These are phyloP conservation scores for Saccharomycopsis fibuligera DNA, from an alignment of 805 yeast species.

Conservation along the genomic window DNA sequence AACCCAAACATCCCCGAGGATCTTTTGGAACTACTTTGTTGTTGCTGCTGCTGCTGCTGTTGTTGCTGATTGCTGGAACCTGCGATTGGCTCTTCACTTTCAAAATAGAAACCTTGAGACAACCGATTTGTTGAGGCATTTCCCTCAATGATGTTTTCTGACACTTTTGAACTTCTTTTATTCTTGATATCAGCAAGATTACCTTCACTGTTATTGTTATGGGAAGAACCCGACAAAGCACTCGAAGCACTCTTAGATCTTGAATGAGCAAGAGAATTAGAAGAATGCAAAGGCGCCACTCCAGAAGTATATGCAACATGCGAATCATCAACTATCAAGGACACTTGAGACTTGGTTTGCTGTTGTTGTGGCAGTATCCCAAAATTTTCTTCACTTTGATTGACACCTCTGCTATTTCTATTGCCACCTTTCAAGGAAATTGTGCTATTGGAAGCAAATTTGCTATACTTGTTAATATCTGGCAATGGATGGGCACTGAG, in stretches of 20 bases:
- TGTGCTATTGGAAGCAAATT: conserved; percentile 5
- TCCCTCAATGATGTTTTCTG: conserved; percentile 8
- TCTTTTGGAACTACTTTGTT: no score
- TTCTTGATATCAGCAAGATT: neutral
- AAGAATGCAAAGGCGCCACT: neutral
- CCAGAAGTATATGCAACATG: conserved; percentile 16
- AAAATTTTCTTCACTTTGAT: conserved; percentile 1
- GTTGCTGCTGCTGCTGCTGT: no score
- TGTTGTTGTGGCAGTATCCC: conserved; percentile 1
- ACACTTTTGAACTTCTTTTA: conserved; percentile 8
- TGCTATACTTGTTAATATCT: conserved; percentile 8
- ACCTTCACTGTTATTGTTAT: no score
- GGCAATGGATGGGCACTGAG: conserved; percentile 14
- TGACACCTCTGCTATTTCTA: conserved; percentile 3
- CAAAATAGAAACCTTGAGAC: conserved; percentile 19
- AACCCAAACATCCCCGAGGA: conserved; percentile 5
- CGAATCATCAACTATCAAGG: conserved; percentile 8
- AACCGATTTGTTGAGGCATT: conserved; percentile 2
- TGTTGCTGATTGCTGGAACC: neutral
- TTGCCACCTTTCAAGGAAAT: conserved; percentile 1
- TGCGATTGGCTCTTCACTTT: conserved; percentile 16
- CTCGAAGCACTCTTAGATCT: conserved; percentile 8
- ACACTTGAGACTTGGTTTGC: neutral
- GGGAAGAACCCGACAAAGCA: neutral
- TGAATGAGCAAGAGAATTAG: conserved; percentile 6